These are phyloP conservation scores for Malassezia arunalokei DNA, from an alignment of 1,284 basidiomycete genomes.

Conservation along the genomic window DNA sequence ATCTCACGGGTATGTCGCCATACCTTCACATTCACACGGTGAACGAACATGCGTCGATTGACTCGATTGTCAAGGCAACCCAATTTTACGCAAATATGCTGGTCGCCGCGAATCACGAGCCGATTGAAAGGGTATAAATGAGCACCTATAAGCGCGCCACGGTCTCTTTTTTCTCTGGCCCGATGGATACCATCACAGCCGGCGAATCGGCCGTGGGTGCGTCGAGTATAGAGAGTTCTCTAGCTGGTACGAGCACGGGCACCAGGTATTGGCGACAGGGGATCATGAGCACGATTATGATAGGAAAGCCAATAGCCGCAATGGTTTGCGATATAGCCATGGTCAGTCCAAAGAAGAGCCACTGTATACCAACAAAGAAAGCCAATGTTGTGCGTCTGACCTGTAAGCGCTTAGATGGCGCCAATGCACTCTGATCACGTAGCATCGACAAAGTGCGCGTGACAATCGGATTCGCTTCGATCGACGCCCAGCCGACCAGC, in stretches of 20 bases:
- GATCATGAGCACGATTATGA: slow-evolving; percentile 77
- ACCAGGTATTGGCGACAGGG: slow-evolving; percentile 65
- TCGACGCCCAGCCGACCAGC: slow-evolving; percentile 50
- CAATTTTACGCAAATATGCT: slow-evolving; percentile 51
- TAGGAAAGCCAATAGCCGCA: slow-evolving; percentile 65
- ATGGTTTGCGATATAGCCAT: slow-evolving; percentile 86
- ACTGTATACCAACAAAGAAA: slow-evolving; percentile 67
- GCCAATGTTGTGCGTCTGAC: slow-evolving; percentile 65
- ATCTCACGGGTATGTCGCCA: slow-evolving; percentile 45
- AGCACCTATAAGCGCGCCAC: background rate
- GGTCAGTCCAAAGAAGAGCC: slow-evolving; percentile 73
- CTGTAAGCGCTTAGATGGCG: slow-evolving; percentile 53
- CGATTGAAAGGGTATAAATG: slow-evolving; percentile 1
- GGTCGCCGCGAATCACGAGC: slow-evolving; percentile 47
- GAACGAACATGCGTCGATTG: slow-evolving; percentile 51
- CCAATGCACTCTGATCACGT: slow-evolving; percentile 52
- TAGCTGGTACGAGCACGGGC: slow-evolving; percentile 63
- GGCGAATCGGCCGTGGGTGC: slow-evolving; percentile 61
- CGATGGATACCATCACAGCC: slow-evolving; percentile 35
- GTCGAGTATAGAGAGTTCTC: slow-evolving; percentile 74
- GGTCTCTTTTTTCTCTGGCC: slow-evolving; percentile 19
- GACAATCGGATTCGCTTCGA: slow-evolving; percentile 72
- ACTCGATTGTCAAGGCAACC: slow-evolving; percentile 48
- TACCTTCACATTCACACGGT: slow-evolving; percentile 53
- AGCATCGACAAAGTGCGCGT: slow-evolving; percentile 70